A percentile compares a stretch with the other conserved stretches of the same genome.
Evolutionary conservation across 192 early-diverging fungal species (phyloP).

Genomic region (Neocallimastix lanati): DNA sequence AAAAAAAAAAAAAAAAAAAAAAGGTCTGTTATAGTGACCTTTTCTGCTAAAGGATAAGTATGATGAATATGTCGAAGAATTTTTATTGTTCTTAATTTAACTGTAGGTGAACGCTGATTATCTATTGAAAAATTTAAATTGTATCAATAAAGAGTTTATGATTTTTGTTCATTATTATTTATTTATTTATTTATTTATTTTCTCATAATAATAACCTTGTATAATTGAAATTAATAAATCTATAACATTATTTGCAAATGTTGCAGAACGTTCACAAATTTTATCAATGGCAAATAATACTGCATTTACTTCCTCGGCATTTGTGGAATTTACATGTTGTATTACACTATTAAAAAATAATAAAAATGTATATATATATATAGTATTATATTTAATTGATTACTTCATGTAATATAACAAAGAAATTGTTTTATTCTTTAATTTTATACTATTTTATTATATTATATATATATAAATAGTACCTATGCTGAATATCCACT

Average conservation of each 20-base stretch:
- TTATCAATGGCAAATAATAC: background rate
- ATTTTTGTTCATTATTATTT: too few species aligned
- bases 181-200: background rate
- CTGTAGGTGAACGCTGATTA: background rate
- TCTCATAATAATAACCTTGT: background rate
- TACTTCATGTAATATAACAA: too few species aligned
- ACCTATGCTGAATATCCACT: background rate
- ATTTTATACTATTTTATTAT: too few species aligned
- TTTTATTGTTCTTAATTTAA: background rate
- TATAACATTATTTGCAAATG: background rate
- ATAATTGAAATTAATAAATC: background rate
- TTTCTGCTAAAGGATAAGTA: background rate
- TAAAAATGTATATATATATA: too few species aligned
- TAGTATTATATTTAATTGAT: too few species aligned
- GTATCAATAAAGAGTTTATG: too few species aligned
- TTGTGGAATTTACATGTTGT: background rate
- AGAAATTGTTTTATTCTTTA: too few species aligned
- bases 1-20: too few species aligned
- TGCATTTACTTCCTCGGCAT: background rate
- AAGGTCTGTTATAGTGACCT: too few species aligned
- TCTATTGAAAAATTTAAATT: background rate
- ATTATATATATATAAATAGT: background rate
- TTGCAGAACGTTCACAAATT: background rate
- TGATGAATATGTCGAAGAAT: background rate
- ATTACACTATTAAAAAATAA: background rate